Percentiles rank a stretch among this genome's conserved stretches.
Evolutionary conservation across 2,329 filamentous ascomycete species (phyloP).

Genomic region (Hymenoscyphus scutula): DNA sequence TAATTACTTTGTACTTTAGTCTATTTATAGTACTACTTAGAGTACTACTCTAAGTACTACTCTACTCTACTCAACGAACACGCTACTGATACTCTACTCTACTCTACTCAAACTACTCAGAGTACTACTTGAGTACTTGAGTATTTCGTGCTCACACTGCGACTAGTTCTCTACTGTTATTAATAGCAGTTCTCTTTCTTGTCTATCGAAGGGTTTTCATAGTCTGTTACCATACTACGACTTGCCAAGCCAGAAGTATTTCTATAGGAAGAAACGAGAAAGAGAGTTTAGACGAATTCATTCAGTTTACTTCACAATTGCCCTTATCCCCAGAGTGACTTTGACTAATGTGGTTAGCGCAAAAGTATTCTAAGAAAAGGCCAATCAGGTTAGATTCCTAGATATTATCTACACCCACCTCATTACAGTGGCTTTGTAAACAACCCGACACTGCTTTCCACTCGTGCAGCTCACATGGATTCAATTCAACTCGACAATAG

Average conservation of each 20-base stretch:
- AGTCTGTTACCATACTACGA: background rate
- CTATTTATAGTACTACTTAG: no score
- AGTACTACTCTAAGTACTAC: no score
- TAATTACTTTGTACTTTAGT: no score
- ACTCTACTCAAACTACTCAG: no score
- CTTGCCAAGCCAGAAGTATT: background rate
- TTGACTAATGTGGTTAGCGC: background rate
- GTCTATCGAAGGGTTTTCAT: background rate
- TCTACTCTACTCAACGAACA: no score
- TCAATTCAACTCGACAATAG: background rate
- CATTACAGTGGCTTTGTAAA: background rate
- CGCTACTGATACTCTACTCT: no score
- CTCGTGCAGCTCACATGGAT: background rate
- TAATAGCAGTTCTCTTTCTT: background rate
- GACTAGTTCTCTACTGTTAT: background rate
- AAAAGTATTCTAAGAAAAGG: background rate
- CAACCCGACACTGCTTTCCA: background rate
- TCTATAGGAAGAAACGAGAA: background rate
- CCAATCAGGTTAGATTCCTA: background rate
- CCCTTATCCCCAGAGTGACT: background rate
- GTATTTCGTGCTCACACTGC: no score
- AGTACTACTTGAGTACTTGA: no score
- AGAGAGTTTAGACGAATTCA: background rate
- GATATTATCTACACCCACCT: background rate
- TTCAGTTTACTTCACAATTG: background rate